Percentiles rank a stretch among this genome's conserved stretches.
Conservation (phyloP, 2,329 filamentous ascomycete species). For the Venturiaceae sp. region DNA sequence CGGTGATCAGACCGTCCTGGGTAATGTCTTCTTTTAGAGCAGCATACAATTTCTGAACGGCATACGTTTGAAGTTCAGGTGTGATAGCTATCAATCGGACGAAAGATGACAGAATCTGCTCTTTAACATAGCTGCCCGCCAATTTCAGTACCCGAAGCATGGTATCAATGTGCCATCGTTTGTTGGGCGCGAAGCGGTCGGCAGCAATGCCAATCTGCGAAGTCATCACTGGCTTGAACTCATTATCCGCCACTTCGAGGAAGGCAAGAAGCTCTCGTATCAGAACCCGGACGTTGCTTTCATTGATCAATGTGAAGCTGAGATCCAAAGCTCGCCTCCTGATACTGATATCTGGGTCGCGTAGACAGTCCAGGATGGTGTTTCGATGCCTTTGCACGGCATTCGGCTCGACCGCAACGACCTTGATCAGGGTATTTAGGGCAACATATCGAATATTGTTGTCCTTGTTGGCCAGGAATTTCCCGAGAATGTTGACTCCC, state of each 20-base stretch:
- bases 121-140: constrained; percentile 94
- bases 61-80: constrained; percentile 89
- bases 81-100: constrained; percentile 92
- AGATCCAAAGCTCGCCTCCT: constrained; percentile 89
- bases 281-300: constrained; percentile 86
- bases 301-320: constrained; percentile 97
- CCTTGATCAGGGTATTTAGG: constrained; percentile 93
- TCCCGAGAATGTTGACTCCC: constrained; percentile 95
- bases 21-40: constrained; percentile 94
- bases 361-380: constrained; percentile 90
- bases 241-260: constrained; percentile 91
- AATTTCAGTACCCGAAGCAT: constrained; percentile 90
- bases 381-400: constrained; percentile 95
- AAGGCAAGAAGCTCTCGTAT: constrained; percentile 91
- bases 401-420: constrained; percentile 95
- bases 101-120: constrained; percentile 94
- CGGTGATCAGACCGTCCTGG: constrained; percentile 87
- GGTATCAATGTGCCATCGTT: constrained; percentile 97
- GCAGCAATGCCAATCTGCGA: constrained; percentile 96
- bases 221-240: constrained; percentile 98
- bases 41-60: constrained; percentile 86
- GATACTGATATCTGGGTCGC: constrained; percentile 97
- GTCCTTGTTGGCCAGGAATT: constrained; percentile 95
- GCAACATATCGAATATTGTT: constrained; percentile 99
- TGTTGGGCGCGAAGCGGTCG: constrained; percentile 91